These are phyloP conservation scores for Pseudocercospora vitis DNA, from an alignment of 2,329 filamentous ascomycete species.

Conservation along the genomic window DNA sequence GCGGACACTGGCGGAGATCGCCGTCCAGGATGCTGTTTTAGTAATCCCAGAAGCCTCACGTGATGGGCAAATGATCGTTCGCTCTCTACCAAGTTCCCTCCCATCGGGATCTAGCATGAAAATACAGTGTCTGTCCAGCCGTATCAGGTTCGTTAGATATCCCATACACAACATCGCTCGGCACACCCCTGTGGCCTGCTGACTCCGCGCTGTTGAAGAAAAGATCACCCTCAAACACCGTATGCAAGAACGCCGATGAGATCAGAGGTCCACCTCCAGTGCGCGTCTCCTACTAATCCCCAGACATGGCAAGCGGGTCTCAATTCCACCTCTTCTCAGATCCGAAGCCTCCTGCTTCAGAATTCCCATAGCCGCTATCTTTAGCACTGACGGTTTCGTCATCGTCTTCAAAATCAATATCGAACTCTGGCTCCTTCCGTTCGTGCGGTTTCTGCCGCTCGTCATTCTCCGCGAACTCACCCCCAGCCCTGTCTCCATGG, in stretches of 20 bases:
- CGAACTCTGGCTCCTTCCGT: slow-evolving; percentile 64
- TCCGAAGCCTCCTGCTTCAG: slow-evolving; percentile 18
- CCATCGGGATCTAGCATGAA: not conserved
- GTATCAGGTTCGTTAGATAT: not conserved
- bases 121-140: not conserved
- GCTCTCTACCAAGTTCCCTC: not conserved
- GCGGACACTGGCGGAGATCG: too few species aligned
- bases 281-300: too few species aligned
- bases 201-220: too few species aligned
- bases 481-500: slow-evolving; percentile 37
- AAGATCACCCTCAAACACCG: too few species aligned
- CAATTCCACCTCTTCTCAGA: slow-evolving; percentile 25
- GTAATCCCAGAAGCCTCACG: not conserved
- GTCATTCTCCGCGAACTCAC: slow-evolving; percentile 27
- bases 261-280: not conserved
- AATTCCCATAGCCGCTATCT: slow-evolving; percentile 33
- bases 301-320: slow-evolving; percentile 4
- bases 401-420: slow-evolving; percentile 83
- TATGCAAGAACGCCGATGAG: slow-evolving; percentile 4
- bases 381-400: slow-evolving; percentile 42
- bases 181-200: not conserved
- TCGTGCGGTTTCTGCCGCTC: slow-evolving; percentile 49
- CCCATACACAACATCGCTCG: not conserved
- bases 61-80: not conserved
- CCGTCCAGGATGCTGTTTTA: not conserved